Evolutionary conservation across 805 yeast species (phyloP).

Genomic region (Lipomyces chichibuensis): DNA sequence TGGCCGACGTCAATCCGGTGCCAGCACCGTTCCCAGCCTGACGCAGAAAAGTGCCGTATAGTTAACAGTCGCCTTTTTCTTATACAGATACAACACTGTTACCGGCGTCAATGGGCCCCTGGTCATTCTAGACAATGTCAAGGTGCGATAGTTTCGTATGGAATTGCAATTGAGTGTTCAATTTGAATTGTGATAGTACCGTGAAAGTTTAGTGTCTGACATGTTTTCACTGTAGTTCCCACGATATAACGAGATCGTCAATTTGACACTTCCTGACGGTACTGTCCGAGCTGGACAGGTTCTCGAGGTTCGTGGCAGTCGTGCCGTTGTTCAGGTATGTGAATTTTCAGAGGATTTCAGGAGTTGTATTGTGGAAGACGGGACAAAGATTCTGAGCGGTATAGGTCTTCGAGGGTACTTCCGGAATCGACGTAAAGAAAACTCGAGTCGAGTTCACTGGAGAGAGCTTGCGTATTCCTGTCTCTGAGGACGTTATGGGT

Average conservation of each 20-base stretch:
- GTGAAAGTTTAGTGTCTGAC: not conserved
- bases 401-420: constrained; percentile 92
- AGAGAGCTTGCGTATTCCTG: constrained; percentile 87
- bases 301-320: constrained; percentile 93
- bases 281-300: constrained; percentile 95
- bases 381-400: not conserved
- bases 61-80: not conserved
- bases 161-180: not conserved
- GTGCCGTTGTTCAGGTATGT: constrained; percentile 84
- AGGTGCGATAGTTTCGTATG: constrained; percentile 38
- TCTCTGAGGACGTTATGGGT: constrained; percentile 95
- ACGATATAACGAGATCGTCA: constrained; percentile 94
- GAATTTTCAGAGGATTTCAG: not conserved
- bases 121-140: constrained; percentile 84
- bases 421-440: constrained; percentile 97
- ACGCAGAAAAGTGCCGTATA: not conserved
- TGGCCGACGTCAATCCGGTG: not conserved
- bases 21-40: not conserved
- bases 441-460: constrained; percentile 98
- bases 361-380: not conserved
- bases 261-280: constrained; percentile 96
- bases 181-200: not conserved
- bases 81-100: constrained; percentile 86
- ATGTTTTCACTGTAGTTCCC: constrained; percentile 53
- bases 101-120: constrained; percentile 98